A percentile compares a stretch with the other conserved stretches of the same genome.
phyloP scores from a whole-genome alignment of 2,329 filamentous ascomycete species.

The Claviceps purpurea region DNA sequence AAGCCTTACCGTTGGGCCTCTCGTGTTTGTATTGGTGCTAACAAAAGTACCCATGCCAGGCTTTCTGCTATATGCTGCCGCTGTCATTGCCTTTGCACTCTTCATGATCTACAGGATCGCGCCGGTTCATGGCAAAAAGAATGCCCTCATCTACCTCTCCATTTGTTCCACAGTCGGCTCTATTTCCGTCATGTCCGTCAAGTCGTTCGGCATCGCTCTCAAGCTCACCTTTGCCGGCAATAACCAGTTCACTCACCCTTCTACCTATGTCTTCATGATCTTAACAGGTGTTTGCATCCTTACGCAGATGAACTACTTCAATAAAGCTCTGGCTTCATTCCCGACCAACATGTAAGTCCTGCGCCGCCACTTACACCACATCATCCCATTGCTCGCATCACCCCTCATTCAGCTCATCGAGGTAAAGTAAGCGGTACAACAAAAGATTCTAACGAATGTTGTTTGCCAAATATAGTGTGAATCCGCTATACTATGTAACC shows the following conservation, averaged over 20 bases:
- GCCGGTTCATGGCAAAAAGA: slow-evolving; percentile 82
- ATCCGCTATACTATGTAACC: slow-evolving; percentile 92
- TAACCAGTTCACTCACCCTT: slow-evolving; percentile 91
- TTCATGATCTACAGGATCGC: slow-evolving; percentile 96
- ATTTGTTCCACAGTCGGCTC: slow-evolving; percentile 97
- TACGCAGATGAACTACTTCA: slow-evolving; percentile 99
- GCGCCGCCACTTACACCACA: background rate
- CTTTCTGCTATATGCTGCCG: slow-evolving; percentile 74
- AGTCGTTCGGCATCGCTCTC: slow-evolving; percentile 93
- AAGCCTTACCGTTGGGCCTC: slow-evolving; percentile 1
- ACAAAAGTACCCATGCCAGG: slow-evolving; percentile 34
- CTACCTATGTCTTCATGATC: slow-evolving; percentile 95
- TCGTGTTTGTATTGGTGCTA: background rate
- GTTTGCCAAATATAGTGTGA: slow-evolving; percentile 50
- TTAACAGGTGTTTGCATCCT: slow-evolving; percentile 86
- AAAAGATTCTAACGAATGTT: slow-evolving; percentile 5
- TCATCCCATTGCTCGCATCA: background rate
- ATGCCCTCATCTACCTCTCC: slow-evolving; percentile 89
- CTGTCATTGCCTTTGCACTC: slow-evolving; percentile 69
- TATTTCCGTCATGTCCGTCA: slow-evolving; percentile 97
- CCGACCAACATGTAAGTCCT: slow-evolving; percentile 81
- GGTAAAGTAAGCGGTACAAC: no score
- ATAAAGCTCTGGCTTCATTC: slow-evolving; percentile 94
- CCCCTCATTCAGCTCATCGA: no score
- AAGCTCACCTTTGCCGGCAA: slow-evolving; percentile 88